phyloP scores from a whole-genome alignment of 169 alveolate species.

The Plasmodium gonderi region DNA sequence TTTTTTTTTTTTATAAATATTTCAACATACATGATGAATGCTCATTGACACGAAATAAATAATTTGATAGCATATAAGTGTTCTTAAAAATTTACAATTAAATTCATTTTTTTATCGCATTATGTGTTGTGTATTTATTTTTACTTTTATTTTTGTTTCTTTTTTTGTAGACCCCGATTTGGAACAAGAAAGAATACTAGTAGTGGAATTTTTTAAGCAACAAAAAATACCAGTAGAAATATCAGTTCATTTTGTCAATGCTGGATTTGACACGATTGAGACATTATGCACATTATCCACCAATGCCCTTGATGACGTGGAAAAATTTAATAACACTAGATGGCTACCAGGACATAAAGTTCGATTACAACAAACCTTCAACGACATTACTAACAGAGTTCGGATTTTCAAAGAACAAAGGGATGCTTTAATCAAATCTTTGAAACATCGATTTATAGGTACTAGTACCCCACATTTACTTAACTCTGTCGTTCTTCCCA shows the following conservation, averaged over 20 bases:
- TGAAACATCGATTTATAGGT: slow-evolving; percentile 25
- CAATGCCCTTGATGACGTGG: slow-evolving; percentile 89
- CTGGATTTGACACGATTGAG: slow-evolving; percentile 92
- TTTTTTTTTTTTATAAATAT: not conserved
- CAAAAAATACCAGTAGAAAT: slow-evolving; percentile 89
- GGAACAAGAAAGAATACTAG: slow-evolving; percentile 85
- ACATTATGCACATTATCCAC: slow-evolving; percentile 88
- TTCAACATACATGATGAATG: not conserved
- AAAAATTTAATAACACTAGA: slow-evolving; percentile 85
- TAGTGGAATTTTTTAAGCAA: slow-evolving; percentile 88
- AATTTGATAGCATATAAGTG: not conserved
- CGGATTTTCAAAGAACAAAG: slow-evolving; percentile 80
- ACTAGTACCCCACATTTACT: slow-evolving; percentile 7
- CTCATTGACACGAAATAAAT: not conserved
- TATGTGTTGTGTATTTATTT: not conserved
- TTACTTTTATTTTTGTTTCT: not conserved
- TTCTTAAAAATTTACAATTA: not conserved
- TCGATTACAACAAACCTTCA: slow-evolving; percentile 80
- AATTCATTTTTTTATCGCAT: not conserved
- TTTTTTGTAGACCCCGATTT: slow-evolving; percentile 86
- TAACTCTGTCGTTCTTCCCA: slow-evolving; percentile 39
- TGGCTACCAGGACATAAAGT: slow-evolving; percentile 94
- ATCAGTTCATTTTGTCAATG: slow-evolving; percentile 89
- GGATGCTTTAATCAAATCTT: slow-evolving; percentile 26
- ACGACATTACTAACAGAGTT: slow-evolving; percentile 80